A percentile compares a stretch with the other conserved stretches of the same genome.
Conservation (phyloP, 306 rosid genomes). For the Oxytropis ochrocephala region DNA sequence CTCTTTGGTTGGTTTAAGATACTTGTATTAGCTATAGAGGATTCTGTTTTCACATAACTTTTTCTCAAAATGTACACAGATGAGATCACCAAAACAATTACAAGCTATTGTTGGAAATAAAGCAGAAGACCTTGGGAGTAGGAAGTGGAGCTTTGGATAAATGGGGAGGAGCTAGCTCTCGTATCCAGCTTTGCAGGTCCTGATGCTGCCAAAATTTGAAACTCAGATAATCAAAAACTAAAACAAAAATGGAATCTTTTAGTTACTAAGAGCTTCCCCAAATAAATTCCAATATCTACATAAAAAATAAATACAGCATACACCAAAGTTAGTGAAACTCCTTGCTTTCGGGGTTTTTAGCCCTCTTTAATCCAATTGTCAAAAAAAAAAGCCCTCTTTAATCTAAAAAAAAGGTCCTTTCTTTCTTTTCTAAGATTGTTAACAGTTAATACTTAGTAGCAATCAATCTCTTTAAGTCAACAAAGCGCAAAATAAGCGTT, state of each 20-base stretch:
- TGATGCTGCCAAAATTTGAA: constrained; percentile 44
- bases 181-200: too few species aligned
- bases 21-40: neutral
- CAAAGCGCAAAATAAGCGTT: constrained; percentile 13
- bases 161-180: constrained; percentile 80
- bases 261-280: constrained; percentile 2
- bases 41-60: neutral
- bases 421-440: neutral
- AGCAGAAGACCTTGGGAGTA: constrained; percentile 69
- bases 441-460: neutral
- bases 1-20: neutral
- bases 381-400: too few species aligned
- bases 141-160: constrained; percentile 59
- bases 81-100: neutral
- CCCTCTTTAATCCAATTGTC: too few species aligned
- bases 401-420: too few species aligned
- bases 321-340: neutral
- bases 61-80: constrained; percentile 18
- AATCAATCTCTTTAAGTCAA: constrained; percentile 20
- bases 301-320: neutral
- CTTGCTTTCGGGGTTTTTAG: too few species aligned
- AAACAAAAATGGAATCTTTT: neutral
- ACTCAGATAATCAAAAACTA: neutral
- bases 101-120: neutral
- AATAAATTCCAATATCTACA: neutral